Evolutionary conservation across 306 rosid genomes (phyloP), one percentile per base, ranked within the genome.

Genomic region (Malus sylvestris): DNA sequence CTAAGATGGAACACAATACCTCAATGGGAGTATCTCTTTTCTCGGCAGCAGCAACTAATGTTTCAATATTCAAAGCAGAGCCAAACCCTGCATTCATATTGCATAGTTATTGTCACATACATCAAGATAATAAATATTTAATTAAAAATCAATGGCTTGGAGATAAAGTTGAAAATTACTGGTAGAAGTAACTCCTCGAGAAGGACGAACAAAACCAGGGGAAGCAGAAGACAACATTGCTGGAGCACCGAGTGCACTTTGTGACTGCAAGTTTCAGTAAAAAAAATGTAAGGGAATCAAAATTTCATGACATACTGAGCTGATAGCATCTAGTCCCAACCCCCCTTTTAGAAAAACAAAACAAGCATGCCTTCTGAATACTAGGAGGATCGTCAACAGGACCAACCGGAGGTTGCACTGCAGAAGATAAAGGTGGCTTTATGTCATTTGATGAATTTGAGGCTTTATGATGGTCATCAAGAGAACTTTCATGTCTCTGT

Each of bases 31-130:
- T 87, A 55, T 91, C 98, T 86, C 98, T 87, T 85, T 96, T 96
- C 90, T 92, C 98, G 72, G 99, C 99, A 46, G 99, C 99, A 62
- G 97, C 96, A 71, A 91, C 96, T 73, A 91, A 87, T 10, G 99
- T 96, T 79, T 93, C 99, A 70, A 96, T 96, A 85, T 89, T 96
- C 89, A 96, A 86, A 78, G 98, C 97, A 78, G 99, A 89, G 67
- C 99, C 99, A 86, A 96, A 96, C 85, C 90, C 99, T 96, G 85
- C 59, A 71, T 35, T 65, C 81, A 72, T 63, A 51, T 55, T 20
- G 19, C 63, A 77, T 68, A 78, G 65, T 79, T 38, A 67, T 63
- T 60, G 61, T 65, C 73, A 70, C 72, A 44, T 42, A 70, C 57
- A 72, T 19, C 46, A 62, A 14, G 16, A 15, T 19, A 19, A 33